These are phyloP conservation scores for Endoconidiophora laricicola DNA, from an alignment of 2,329 filamentous ascomycete species.

Conservation along the genomic window DNA sequence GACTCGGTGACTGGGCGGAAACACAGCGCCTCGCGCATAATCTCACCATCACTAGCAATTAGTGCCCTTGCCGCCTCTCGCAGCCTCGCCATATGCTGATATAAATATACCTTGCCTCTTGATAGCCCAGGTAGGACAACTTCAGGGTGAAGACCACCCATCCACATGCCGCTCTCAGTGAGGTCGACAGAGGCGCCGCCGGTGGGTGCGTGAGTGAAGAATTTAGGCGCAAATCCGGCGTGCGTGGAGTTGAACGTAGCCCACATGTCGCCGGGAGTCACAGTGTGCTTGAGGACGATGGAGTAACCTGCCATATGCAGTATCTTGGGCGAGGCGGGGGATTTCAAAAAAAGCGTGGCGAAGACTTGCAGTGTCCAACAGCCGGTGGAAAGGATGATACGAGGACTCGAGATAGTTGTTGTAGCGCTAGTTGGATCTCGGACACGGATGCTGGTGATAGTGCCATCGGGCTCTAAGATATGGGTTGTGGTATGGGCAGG, in stretches of 20 bases:
- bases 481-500: slow-evolving; percentile 41
- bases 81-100: neutral
- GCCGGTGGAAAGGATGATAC: slow-evolving; percentile 50
- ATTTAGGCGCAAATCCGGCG: slow-evolving; percentile 48
- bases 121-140: slow-evolving; percentile 25
- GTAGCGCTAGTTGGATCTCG: slow-evolving; percentile 30
- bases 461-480: slow-evolving; percentile 30
- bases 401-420: slow-evolving; percentile 42
- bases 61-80: neutral
- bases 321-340: slow-evolving; percentile 34
- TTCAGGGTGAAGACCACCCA: slow-evolving; percentile 53
- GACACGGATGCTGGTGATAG: slow-evolving; percentile 33
- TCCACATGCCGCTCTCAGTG: slow-evolving; percentile 44
- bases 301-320: slow-evolving; percentile 54
- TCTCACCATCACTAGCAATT: neutral
- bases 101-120: neutral
- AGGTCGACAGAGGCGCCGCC: neutral
- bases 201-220: slow-evolving; percentile 46
- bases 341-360: slow-evolving; percentile 41
- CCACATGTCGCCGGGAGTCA: slow-evolving; percentile 39
- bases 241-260: slow-evolving; percentile 39
- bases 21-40: slow-evolving; percentile 47
- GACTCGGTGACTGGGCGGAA: slow-evolving; percentile 53
- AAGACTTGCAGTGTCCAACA: slow-evolving; percentile 58
- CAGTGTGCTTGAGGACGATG: slow-evolving; percentile 39